Evolutionary conservation across 306 rosid genomes (phyloP).

Genomic region (Medicago arabica): DNA sequence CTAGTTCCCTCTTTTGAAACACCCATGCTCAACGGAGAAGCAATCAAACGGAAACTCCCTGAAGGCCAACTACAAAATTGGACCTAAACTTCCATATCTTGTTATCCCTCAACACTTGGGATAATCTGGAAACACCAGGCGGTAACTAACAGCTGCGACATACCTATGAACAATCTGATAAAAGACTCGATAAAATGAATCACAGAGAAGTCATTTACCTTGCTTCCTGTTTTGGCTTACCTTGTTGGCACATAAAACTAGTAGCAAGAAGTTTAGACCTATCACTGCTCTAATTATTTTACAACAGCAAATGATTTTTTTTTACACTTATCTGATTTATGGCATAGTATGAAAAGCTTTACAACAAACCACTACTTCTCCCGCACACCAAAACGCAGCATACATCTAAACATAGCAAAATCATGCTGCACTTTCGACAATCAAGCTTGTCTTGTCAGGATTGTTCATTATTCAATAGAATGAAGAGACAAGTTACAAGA

Average conservation of each 20-base stretch:
- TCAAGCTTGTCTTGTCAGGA: constrained; percentile 38
- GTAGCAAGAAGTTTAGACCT: constrained; percentile 26
- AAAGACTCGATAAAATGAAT: constrained; percentile 4
- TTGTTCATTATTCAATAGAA: constrained; percentile 42
- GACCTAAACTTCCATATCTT: not conserved
- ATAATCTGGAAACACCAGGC: not conserved
- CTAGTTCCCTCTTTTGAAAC: too few species aligned
- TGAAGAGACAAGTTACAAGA: constrained; percentile 41
- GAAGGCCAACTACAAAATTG: not conserved
- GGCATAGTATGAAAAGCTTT: not conserved
- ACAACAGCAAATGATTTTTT: constrained; percentile 41
- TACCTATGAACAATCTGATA: not conserved
- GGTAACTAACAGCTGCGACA: not conserved
- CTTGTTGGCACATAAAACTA: not conserved
- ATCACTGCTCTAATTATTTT: constrained; percentile 34
- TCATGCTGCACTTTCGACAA: constrained; percentile 44
- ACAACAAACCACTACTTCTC: constrained; percentile 24
- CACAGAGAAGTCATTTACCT: constrained; percentile 2
- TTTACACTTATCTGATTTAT: constrained; percentile 42
- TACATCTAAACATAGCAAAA: constrained; percentile 46
- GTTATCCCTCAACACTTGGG: not conserved
- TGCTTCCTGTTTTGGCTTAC: constrained; percentile 14
- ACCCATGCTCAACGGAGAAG: not conserved
- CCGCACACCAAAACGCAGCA: constrained; percentile 42
- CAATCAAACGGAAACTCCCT: not conserved